Base-by-base conservation (phyloP, 2,329 filamentous ascomycete genomes). In the Verticillium dahliae region DNA sequence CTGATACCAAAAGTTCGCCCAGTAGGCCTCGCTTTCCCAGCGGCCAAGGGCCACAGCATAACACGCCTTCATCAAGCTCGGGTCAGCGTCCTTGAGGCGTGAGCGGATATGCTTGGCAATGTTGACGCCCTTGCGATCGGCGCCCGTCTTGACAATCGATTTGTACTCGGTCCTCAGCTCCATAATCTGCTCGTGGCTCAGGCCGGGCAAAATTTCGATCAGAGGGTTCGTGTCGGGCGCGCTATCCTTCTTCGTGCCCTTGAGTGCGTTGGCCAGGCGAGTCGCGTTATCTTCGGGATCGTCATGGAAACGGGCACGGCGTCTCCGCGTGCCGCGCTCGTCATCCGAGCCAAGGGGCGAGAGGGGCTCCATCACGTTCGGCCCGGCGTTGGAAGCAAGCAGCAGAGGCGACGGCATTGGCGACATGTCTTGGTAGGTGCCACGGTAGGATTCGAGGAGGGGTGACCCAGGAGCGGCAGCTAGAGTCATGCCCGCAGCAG, bases 1-100 rank as follows among this genome's bases (percentile, higher is more conserved):
- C 72, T 97, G 94, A 76, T 97, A 98, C 88, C 92, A 98, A 75
- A 92, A 97, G 74, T 97, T 98, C 63, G 94, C 92, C 93, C 95
- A 99, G 80, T 97, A 97, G 0, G 92, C 91, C 74, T 99, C 95
- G 67, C 88, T 89, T 77, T 97, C 95, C 88, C 92, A 98, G 59
- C 85, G 84, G 10, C 95, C 95, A 0, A 98, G 84, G 0, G 94
- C 92, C 2, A 91, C 93, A 3, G 93, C 87, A 73, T 98, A 97
- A 70, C 90, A 92, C 6, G 90, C 90, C 76, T 98, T 98, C 76
- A 93, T 94, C 67, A 98, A 88, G 67, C 86, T 88, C 4, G 87
- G 81, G 60, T 89, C 83, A 67, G 87, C 84, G 54, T 91, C 87
- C 75, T 93, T 92, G 69, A 93, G 81, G 22, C 86, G 83, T 18